Evolutionary conservation across 1,139 yeast genomes (phyloP), one percentile per base, ranked within the genome.

Genomic region (Hyphopichia buzzinii): DNA sequence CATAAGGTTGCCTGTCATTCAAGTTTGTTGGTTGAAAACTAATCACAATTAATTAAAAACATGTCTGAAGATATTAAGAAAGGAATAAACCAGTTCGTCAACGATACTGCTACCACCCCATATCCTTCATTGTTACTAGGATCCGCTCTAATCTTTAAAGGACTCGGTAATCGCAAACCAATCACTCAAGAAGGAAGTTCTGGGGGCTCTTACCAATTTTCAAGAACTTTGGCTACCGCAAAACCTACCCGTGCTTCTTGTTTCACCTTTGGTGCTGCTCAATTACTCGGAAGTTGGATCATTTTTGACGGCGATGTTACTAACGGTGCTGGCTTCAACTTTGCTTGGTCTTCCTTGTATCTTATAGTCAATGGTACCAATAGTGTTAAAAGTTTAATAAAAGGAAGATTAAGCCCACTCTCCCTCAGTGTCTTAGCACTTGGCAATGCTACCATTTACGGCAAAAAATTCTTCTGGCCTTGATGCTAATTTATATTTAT

Each of bases 271-370:
- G 90, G 95, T 4, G 65, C 78, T 1, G 83, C 90, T 23, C 70
- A 79, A 46, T 85, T 84, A 1, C 62, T 86, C 13, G 97, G 97
- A 17, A 87, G 90, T 12, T 85, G 78, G 69, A 83, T 90, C 69
- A 77, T 84, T 38, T 69, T 69, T 47, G 97, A 90, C 54, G 86
- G 89, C 13, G 97, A 89, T 52, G 64, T 80, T 26, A 74, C 77
- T 36, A 84, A 87, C 60, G 97, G 96, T 6, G 77, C 95, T 1
- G 97, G 97, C 0, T 87, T 92, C 59, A 72, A 80, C 5, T 75
- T 85, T 51, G 96, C 95, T 3, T 92, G 97, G 97, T 79, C 89
- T 12, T 57, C 86, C 3, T 64, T 90, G 37, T 92, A 88, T 53
- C 55, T 85, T 40, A 55, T 90, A 29, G 89, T 84, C 7, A 86